Conservation (phyloP, 2,329 filamentous ascomycete genomes). For the Phyllosticta citriasiana region DNA sequence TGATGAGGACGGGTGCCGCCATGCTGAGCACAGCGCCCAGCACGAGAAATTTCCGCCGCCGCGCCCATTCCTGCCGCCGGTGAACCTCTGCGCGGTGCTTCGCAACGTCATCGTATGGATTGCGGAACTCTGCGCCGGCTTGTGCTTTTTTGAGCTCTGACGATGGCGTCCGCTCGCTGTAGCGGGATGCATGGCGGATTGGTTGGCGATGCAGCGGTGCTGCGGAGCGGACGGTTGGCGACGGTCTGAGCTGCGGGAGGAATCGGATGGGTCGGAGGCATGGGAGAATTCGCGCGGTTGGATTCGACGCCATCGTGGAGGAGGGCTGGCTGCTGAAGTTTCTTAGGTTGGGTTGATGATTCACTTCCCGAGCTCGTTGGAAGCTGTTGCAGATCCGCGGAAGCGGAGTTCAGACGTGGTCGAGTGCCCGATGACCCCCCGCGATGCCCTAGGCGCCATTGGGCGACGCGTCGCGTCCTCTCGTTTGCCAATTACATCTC, state of each 20-base stretch:
- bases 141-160: background rate
- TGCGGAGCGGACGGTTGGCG: constrained; percentile 15
- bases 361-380: background rate
- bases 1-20: constrained; percentile 26
- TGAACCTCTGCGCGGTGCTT: constrained; percentile 24
- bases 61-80: constrained; percentile 19
- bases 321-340: background rate
- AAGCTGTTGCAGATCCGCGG: background rate
- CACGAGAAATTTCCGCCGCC: constrained; percentile 23
- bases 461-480: background rate
- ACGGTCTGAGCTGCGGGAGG: constrained; percentile 14
- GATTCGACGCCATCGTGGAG: constrained; percentile 6
- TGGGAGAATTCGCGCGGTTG: constrained; percentile 18
- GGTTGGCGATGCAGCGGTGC: constrained; percentile 12
- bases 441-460: background rate
- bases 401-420: background rate
- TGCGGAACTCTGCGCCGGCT: background rate
- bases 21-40: constrained; percentile 27
- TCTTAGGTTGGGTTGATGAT: background rate
- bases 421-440: background rate
- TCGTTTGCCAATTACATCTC: background rate
- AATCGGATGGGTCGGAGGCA: constrained; percentile 22
- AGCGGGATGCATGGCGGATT: constrained; percentile 7
- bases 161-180: background rate
- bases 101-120: constrained; percentile 20